Conservation (phyloP, 2,329 filamentous ascomycete species). For the Clarireedia homoeocarpa region DNA sequence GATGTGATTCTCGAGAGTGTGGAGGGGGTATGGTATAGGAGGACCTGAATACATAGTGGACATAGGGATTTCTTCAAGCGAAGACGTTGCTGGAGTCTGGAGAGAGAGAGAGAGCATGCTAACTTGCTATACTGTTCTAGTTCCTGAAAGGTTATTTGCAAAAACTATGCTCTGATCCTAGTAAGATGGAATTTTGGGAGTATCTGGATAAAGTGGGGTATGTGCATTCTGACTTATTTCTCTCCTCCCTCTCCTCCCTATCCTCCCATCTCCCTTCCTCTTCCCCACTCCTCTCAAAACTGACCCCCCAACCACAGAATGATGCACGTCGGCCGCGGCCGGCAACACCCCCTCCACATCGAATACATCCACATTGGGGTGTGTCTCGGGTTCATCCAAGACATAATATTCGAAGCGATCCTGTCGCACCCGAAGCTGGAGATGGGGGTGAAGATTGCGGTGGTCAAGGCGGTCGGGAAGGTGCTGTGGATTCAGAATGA, state of each 20-base stretch:
- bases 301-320: not conserved
- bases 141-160: conserved; percentile 2
- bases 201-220: conserved; percentile 73
- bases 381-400: conserved; percentile 67
- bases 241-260: not conserved
- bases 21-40: too few relatives aligned
- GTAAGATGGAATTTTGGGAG: conserved; percentile 44
- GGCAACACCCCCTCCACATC: conserved; percentile 7
- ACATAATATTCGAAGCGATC: conserved; percentile 69
- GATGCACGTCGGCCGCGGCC: conserved; percentile 9
- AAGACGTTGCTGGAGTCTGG: too few relatives aligned
- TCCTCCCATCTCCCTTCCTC: not conserved
- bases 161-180: conserved; percentile 6
- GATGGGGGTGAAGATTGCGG: conserved; percentile 60
- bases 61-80: too few relatives aligned
- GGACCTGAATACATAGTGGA: too few relatives aligned
- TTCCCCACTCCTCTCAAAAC: not conserved
- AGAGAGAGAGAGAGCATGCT: too few relatives aligned
- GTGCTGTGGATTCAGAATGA: conserved; percentile 87
- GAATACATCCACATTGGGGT: conserved; percentile 74
- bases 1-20: too few relatives aligned
- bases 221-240: not conserved
- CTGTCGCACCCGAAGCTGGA: conserved; percentile 52
- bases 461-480: conserved; percentile 70
- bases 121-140: conserved; percentile 42